A percentile compares a stretch with the other conserved stretches of the same genome.
Conservation (phyloP, 2,329 filamentous ascomycete species). For the Alternaria sp. region DNA sequence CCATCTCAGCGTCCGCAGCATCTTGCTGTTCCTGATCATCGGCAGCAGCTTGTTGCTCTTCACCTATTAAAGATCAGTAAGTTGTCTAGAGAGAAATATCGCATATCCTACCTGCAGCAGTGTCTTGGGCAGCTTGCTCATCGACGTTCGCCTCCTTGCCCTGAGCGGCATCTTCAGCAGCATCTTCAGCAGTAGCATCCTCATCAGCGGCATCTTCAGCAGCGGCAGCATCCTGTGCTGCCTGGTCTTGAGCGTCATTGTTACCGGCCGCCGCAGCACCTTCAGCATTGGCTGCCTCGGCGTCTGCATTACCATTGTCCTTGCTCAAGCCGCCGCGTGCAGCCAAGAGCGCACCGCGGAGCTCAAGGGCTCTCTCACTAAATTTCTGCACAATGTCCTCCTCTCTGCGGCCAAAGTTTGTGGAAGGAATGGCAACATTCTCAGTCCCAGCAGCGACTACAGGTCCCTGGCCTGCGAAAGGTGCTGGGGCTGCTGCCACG, state of each 20-base stretch:
- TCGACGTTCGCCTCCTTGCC: constrained; percentile 17
- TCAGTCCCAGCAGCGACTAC: constrained; percentile 37
- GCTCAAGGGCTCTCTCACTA: constrained; percentile 37
- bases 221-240: constrained; percentile 18
- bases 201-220: constrained; percentile 7
- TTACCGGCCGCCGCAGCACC: constrained; percentile 12
- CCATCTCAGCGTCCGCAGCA: constrained; percentile 8
- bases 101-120: constrained; percentile 7
- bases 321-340: constrained; percentile 27
- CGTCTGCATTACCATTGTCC: constrained; percentile 19
- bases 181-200: constrained; percentile 8
- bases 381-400: constrained; percentile 33
- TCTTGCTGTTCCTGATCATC: constrained; percentile 7
- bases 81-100: neutral
- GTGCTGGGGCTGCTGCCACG: constrained; percentile 44
- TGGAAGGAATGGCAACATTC: constrained; percentile 33
- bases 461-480: constrained; percentile 42
- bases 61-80: constrained; percentile 8
- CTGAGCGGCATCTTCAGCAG: constrained; percentile 12
- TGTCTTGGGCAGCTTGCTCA: constrained; percentile 13
- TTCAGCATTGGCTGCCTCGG: constrained; percentile 9
- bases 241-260: constrained; percentile 18
- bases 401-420: constrained; percentile 36
- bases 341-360: constrained; percentile 39
- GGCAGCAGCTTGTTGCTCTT: constrained; percentile 18